Percentiles rank a stretch among this genome's conserved stretches.
Evolutionary conservation across 352 stramenopile species (phyloP).

Genomic region (Phytophthora meadii): DNA sequence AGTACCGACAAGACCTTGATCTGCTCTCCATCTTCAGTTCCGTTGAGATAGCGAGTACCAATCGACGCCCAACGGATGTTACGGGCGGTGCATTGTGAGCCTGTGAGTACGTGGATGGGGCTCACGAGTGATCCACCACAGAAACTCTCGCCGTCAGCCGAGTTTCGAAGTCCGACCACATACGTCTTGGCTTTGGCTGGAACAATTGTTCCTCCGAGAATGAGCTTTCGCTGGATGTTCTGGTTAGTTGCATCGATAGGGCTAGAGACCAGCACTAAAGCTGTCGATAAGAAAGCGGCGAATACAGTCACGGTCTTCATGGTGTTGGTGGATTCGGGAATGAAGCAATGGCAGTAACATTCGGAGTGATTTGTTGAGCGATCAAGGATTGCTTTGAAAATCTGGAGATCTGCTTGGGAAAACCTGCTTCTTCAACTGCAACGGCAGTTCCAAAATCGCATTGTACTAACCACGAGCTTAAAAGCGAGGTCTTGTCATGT

Average conservation of each 20-base stretch:
- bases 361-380: slow-evolving; percentile 5
- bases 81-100: neutral
- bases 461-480: no score
- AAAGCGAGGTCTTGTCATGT: no score
- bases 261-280: neutral
- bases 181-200: slow-evolving; percentile 10
- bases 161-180: slow-evolving; percentile 7
- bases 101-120: slow-evolving; percentile 9
- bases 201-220: slow-evolving; percentile 11
- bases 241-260: neutral
- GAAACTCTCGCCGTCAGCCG: slow-evolving; percentile 5
- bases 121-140: slow-evolving; percentile 13
- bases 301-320: neutral
- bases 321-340: neutral
- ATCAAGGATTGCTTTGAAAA: no score
- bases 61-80: slow-evolving; percentile 14
- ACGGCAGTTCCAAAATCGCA: no score
- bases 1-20: slow-evolving; percentile 13
- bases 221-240: slow-evolving; percentile 13
- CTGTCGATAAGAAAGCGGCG: neutral
- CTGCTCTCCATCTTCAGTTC: slow-evolving; percentile 8
- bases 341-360: neutral
- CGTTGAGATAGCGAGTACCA: slow-evolving; percentile 4
- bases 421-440: neutral
- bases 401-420: neutral